Conservation (phyloP, 73 alveolate genomes). For the Stentor roeselii region DNA sequence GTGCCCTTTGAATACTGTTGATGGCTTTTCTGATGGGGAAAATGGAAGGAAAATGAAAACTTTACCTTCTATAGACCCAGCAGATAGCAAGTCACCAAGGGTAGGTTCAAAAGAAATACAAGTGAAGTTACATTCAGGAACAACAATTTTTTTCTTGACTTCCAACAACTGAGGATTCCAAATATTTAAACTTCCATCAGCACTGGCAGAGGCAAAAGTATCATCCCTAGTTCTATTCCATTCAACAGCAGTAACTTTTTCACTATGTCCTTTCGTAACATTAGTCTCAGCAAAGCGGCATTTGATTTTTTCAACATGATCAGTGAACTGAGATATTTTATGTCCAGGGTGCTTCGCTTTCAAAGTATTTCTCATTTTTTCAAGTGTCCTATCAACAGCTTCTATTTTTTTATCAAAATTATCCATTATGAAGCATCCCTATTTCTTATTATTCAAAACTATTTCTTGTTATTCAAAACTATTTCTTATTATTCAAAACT, state of each 20-base stretch:
- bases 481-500: no score
- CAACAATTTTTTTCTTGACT: background rate
- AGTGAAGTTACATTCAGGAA: background rate
- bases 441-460: no score
- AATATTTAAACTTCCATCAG: background rate
- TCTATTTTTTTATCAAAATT: no score
- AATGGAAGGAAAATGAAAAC: background rate
- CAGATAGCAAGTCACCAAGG: background rate
- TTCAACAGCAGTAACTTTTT: background rate
- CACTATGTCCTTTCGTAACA: background rate
- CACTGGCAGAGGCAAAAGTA: background rate
- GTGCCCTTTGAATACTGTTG: background rate
- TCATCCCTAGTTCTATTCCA: background rate
- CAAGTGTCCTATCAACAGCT: background rate
- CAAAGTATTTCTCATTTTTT: background rate
- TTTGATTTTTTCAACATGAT: no score
- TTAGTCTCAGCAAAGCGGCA: background rate
- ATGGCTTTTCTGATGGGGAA: background rate
- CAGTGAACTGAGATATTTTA: background rate
- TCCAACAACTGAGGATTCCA: background rate
- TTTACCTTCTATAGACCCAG: background rate
- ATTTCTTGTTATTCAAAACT: no score
- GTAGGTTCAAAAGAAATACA: background rate
- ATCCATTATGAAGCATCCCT: no score
- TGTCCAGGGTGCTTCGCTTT: background rate